Base-by-base conservation (phyloP, 2,329 filamentous ascomycete species). In the Fusarium sp. region DNA sequence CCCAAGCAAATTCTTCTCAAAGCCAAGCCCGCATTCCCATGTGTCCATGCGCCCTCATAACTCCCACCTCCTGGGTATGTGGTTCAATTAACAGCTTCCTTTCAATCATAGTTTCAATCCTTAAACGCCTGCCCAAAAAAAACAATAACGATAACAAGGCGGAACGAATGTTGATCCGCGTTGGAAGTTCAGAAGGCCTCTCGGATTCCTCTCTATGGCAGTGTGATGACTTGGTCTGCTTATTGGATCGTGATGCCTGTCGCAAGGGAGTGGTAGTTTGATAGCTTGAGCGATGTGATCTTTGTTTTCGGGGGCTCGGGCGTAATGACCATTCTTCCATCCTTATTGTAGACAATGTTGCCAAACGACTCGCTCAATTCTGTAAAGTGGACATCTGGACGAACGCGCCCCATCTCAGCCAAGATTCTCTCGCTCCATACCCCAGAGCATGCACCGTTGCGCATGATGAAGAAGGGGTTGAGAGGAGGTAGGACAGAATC, bases 371-470 rank as follows among this genome's bases (percentile, higher is more conserved):
- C 89, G 13, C 85, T 83, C 57, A 92, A 82, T 69, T 91, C 86
- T 42, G 86, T 81, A 72, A 90, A 93, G 2, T 81, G 79, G 5
- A 85, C 85, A 3, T 81, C 77, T 0, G 91, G 90, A 8, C 91
- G 85, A 13, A 86, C 84, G 37, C 82, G 81, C 33, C 83, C 82
- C 54, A 94, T 83, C 59, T 87, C 84, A 26, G 85, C 80, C 11
- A 93, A 80, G 45, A 93, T 92, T 9, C 81, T 77, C 10, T 91
- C 86, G 74, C 88, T 93, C 91, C 91, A 94, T 3, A 94, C 85
- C 7, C 91, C 91, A 2, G 87, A 89, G 71, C 89, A 91, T 72
- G 82, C 79, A 37, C 86, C 85, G 46, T 88, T 82, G 34, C 84
- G 81, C 41, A 93, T 79, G 57, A 90, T 81, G 75, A 93, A 94